Percentiles rank a stretch among this genome's conserved stretches.
phyloP scores from a whole-genome alignment of 169 alveolate genomes.

The Plasmodium malariae region DNA sequence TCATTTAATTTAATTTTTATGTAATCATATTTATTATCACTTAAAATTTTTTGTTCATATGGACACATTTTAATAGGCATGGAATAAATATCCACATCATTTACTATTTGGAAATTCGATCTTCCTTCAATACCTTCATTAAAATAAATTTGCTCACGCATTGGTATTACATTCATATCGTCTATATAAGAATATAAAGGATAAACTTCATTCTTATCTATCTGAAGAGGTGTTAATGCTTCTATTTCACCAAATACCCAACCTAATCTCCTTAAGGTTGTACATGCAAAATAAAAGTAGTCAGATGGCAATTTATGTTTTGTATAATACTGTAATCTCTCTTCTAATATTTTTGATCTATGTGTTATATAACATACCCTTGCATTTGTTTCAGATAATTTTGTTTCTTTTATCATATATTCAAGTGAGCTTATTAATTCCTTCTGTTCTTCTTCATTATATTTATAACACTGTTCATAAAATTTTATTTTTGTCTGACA shows the following conservation, averaged over 20 bases:
- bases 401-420: constrained; percentile 62
- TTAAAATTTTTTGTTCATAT: constrained; percentile 16
- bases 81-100: constrained; percentile 44
- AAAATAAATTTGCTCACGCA: constrained; percentile 56
- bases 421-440: constrained; percentile 13
- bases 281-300: constrained; percentile 61
- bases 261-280: constrained; percentile 45
- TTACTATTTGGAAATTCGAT: constrained; percentile 20
- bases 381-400: constrained; percentile 60
- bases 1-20: constrained; percentile 45
- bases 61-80: constrained; percentile 64
- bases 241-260: constrained; percentile 73
- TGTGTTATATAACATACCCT: constrained; percentile 58
- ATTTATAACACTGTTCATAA: constrained; percentile 55
- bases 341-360: constrained; percentile 64
- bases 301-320: constrained; percentile 38
- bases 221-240: background rate
- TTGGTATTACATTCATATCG: constrained; percentile 37
- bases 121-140: constrained; percentile 74
- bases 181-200: constrained; percentile 52
- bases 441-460: constrained; percentile 49
- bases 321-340: constrained; percentile 26
- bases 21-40: constrained; percentile 61
- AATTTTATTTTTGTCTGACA: constrained; percentile 63
- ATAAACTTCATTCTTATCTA: constrained; percentile 5